Evolutionary conservation across 148 eudicot species (phyloP).

Genomic region (Camellia lanceoleosa): DNA sequence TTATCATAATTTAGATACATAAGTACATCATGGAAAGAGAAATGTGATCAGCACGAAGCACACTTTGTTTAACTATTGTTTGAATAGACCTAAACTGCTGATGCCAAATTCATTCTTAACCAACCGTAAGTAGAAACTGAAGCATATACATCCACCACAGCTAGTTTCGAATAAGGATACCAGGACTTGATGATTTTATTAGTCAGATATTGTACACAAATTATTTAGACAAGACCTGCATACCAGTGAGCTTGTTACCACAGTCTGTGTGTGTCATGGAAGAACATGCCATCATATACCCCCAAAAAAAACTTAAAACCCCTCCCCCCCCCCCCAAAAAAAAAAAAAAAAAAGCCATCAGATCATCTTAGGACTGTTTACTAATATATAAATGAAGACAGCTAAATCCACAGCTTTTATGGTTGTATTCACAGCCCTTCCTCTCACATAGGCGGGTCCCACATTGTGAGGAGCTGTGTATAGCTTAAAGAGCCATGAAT

Average conservation of each 20-base stretch:
- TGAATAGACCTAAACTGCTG: background rate
- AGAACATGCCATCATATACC: background rate
- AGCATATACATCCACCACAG: background rate
- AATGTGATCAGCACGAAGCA: background rate
- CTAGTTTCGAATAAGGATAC: background rate
- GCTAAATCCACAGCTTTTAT: too few species aligned
- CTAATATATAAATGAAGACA: too few species aligned
- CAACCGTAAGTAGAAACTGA: background rate
- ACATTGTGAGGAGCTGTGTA: background rate
- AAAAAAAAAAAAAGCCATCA: too few species aligned
- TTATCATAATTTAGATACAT: background rate
- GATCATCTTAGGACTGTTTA: too few species aligned
- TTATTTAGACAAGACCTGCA: background rate
- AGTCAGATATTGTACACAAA: background rate
- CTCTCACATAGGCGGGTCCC: background rate
- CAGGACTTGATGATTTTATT: background rate
- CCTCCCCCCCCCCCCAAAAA: too few species aligned
- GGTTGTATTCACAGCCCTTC: background rate
- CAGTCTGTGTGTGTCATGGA: background rate
- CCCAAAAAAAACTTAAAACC: too few species aligned
- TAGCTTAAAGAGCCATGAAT: background rate
- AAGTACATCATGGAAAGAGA: background rate
- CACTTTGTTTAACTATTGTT: background rate
- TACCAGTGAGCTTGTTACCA: background rate
- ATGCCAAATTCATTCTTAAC: background rate